A percentile compares a stretch with the other conserved stretches of the same genome.
These are phyloP conservation scores for Metarhizium guizhouense DNA, from an alignment of 2,329 filamentous ascomycete genomes.

Conservation along the genomic window DNA sequence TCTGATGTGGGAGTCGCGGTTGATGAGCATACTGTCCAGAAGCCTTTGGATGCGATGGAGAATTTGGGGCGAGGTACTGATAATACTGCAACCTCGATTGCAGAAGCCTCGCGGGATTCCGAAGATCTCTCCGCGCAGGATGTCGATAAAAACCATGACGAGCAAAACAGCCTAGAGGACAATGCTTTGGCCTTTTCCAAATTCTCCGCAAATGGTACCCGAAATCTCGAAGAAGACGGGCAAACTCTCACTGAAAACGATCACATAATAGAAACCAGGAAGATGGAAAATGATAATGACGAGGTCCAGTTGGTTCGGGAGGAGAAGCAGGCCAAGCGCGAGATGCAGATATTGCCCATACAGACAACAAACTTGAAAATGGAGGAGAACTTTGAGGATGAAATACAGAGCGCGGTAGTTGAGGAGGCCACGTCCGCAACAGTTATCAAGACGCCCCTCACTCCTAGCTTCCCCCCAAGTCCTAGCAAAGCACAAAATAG, in stretches of 20 bases:
- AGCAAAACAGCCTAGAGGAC: slow-evolving; percentile 5
- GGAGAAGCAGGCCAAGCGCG: slow-evolving; percentile 22
- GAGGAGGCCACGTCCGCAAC: slow-evolving; percentile 75
- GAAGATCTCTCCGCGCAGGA: background rate
- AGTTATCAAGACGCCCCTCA: slow-evolving; percentile 76
- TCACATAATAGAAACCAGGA: background rate
- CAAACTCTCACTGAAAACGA: background rate
- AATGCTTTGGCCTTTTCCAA: slow-evolving; percentile 12
- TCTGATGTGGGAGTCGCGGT: background rate
- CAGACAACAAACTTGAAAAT: slow-evolving; percentile 30
- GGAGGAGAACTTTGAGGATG: slow-evolving; percentile 69
- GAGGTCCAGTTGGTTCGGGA: slow-evolving; percentile 18
- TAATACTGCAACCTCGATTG: background rate
- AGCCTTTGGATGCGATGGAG: background rate
- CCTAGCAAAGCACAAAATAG: slow-evolving; percentile 7
- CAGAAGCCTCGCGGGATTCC: background rate
- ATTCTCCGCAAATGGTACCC: slow-evolving; percentile 12
- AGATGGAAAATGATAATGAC: slow-evolving; percentile 12
- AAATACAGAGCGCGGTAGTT: slow-evolving; percentile 71
- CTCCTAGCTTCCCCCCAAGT: slow-evolving; percentile 44
- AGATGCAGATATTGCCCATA: slow-evolving; percentile 43
- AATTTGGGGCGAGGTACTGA: background rate
- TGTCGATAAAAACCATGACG: background rate
- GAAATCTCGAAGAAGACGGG: slow-evolving; percentile 1
- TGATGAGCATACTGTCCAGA: background rate